Conservation (phyloP, 805 yeast genomes). For the Ogataea salicorniae region DNA sequence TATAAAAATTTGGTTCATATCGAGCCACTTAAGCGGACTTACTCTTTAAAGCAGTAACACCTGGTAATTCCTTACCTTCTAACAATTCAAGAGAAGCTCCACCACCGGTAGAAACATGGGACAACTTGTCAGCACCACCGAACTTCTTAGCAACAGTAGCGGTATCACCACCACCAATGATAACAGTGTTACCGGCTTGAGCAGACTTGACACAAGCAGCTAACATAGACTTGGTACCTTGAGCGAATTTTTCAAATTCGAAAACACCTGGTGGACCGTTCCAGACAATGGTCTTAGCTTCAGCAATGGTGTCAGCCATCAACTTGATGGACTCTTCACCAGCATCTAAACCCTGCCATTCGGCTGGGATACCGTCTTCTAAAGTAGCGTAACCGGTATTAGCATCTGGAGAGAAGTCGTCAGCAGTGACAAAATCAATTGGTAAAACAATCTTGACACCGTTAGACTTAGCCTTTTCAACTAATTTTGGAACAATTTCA, state of each 20-base stretch:
- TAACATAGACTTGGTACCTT: constrained; percentile 86
- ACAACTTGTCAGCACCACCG: constrained; percentile 93
- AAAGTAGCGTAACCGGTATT: constrained; percentile 77
- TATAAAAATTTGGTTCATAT: background rate
- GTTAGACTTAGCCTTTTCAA: constrained; percentile 95
- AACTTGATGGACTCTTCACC: constrained; percentile 86
- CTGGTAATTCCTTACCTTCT: constrained; percentile 98
- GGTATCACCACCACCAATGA: constrained; percentile 99
- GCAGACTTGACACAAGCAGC: constrained; percentile 86
- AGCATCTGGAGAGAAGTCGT: constrained; percentile 90
- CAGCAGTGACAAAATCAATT: constrained; percentile 93
- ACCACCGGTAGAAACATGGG: constrained; percentile 99
- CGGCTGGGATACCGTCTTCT: constrained; percentile 88
- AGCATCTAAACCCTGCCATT: constrained; percentile 92
- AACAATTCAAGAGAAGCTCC: constrained; percentile 98
- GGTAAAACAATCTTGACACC: constrained; percentile 92
- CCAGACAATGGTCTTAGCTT: constrained; percentile 98
- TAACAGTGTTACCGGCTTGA: constrained; percentile 85
- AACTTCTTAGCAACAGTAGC: constrained; percentile 98
- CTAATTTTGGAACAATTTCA: constrained; percentile 84
- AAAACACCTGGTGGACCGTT: constrained; percentile 99
- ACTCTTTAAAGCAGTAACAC: constrained; percentile 52
- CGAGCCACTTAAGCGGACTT: background rate
- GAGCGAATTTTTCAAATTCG: constrained; percentile 89
- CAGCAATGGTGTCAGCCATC: constrained; percentile 76